phyloP scores from a whole-genome alignment of 2,329 filamentous ascomycete species.

The Celoporthe dispersa region DNA sequence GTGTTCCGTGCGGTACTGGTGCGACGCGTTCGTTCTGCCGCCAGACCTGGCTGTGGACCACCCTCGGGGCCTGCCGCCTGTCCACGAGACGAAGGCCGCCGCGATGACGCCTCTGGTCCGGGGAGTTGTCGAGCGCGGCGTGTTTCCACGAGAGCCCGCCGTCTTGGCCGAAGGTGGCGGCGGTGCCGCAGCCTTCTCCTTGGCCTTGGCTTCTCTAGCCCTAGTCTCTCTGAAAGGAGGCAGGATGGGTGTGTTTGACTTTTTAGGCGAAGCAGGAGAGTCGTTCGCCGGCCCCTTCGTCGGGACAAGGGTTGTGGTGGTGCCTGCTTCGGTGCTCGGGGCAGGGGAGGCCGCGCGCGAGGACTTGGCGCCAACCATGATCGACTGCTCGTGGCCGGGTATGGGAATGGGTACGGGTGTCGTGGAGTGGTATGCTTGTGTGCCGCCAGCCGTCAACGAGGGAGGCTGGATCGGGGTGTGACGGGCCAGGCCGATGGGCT shows the following conservation, averaged over 20 bases:
- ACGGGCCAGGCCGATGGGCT: constrained; percentile 33
- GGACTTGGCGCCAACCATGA: constrained; percentile 29
- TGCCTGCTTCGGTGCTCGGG: constrained; percentile 31
- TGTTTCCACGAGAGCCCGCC: constrained; percentile 33
- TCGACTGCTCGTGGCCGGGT: constrained; percentile 37
- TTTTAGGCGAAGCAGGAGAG: constrained; percentile 38
- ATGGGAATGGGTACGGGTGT: constrained; percentile 42
- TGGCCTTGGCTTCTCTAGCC: constrained; percentile 35
- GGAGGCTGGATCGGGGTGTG: constrained; percentile 34
- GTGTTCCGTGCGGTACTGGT: constrained; percentile 63
- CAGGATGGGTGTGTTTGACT: constrained; percentile 41
- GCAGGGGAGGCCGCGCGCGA: constrained; percentile 36
- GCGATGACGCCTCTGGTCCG: constrained; percentile 43
- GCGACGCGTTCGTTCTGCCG: constrained; percentile 58
- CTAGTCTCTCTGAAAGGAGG: constrained; percentile 42
- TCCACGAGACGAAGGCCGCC: constrained; percentile 57
- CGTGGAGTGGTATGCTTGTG: constrained; percentile 36
- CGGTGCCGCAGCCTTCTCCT: constrained; percentile 25
- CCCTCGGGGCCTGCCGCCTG: constrained; percentile 51
- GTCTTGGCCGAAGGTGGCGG: constrained; percentile 25
- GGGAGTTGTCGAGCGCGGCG: constrained; percentile 36
- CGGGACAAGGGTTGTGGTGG: constrained; percentile 34
- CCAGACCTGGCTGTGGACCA: constrained; percentile 49
- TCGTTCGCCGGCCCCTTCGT: constrained; percentile 39
- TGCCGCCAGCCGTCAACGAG: constrained; percentile 24